Evolutionary conservation across 805 yeast genomes (phyloP), one percentile per base, ranked within the genome.

Genomic region (Sugiyamaella floridensis): DNA sequence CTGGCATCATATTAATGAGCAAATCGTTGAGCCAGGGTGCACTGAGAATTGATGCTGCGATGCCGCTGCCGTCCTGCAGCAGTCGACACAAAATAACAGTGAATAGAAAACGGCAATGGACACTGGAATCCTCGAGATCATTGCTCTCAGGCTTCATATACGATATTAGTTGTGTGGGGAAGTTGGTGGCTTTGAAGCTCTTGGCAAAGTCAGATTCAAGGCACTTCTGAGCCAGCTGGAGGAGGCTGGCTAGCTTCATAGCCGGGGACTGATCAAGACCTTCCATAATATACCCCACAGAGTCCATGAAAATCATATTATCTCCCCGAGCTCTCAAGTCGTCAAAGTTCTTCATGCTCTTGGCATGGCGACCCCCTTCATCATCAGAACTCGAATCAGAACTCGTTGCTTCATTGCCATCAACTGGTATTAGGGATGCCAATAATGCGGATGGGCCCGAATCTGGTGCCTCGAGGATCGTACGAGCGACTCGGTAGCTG

Each of bases 321-420:
- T 41, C 49, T n/a, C 60, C 60, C 18, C 41, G 51, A 11, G 60
- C 55, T 2, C 55, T 19, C n/a, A 57, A 43, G 29, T 57, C 60
- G 40, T 57, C 26, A 29, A 28, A 45, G 14, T 37, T 37, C 26
- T 45, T 45, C 19, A 45, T 34, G 20, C 19, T 29, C 41, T 32
- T 32, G 4, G 37, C 37, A 32, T 14, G 37, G 4, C n/a, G 4
- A 14, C n/a, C n/a, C n/a, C 37, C 26, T 22, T 22, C 37, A 32
- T 14, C 37, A 14, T 32, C 37, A 32, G 37, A 32, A 32, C 37
- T 32, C n/a, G 37, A 32, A 14, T 32, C 37, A 11, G 37, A 32
- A 14, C 37, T 32, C 9, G 37, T 4, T 14, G 4, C 37, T 4
- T 32, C 37, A 8, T 32, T 11, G n/a, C 2, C 37, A 14, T 32